Evolutionary conservation across 2,329 filamentous ascomycete genomes (phyloP), one percentile per base, ranked within the genome.

Genomic region (Apiospora marii): DNA sequence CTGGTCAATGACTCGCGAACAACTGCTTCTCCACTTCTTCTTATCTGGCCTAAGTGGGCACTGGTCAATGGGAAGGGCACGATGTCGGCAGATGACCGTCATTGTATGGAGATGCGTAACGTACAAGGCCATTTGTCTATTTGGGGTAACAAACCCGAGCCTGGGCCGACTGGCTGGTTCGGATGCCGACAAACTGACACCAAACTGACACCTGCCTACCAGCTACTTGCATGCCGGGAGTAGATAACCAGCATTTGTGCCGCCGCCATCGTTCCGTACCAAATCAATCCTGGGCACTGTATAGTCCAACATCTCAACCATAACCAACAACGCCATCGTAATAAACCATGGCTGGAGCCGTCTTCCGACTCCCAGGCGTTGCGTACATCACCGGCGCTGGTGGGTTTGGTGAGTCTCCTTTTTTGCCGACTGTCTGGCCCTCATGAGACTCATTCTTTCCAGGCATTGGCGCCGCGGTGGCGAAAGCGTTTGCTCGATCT

Each of bases 401-500:
- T 6, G 85, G 85, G 14, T 86, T 84, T 74, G 85, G 84, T 86
- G 77, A 74, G 73, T 48, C 68, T 24, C n/a, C 37, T 48, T 41
- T 64, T 64, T 41, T 64, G 34, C 34, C 19, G 30, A 6, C 10
- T 7, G 58, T n/a, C 6, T 6, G 58, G 16, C 10, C 34, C 34
- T 41, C 58, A 22, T 2, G 67, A 44, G 22, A 44, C 67, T 71
- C 41, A 67, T 41, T 43, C 7, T 16, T 14, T 13, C 22, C 49
- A 89, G 88, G 89, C 44, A 91, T 90, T 73, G 89, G 88, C 3
- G 86, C 85, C 2, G 87, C 88, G 0, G 85, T 88, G 1, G 86
- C 85, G 13, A 84, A 80, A 72, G 86, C 83, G 0, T 89, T 91
- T 76, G 87, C 83, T 1, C 79, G 78, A 2, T 84, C 85, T 0